A percentile compares a stretch with the other conserved stretches of the same genome.
Evolutionary conservation across 2,329 filamentous ascomycete genomes (phyloP).

Genomic region (Cytospora piceicola): DNA sequence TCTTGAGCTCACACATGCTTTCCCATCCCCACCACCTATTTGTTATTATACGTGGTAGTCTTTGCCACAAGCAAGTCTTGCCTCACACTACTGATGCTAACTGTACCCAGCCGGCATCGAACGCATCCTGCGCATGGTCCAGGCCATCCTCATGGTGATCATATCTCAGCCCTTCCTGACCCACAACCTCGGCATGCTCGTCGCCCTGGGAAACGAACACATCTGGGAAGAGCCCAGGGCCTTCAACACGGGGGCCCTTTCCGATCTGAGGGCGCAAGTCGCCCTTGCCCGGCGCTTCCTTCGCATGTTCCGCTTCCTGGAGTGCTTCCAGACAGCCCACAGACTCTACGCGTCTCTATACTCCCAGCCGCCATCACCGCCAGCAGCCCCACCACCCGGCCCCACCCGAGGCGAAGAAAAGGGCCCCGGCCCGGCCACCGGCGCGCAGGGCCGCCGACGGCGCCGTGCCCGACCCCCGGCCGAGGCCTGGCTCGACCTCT

Average conservation of each 20-base stretch:
- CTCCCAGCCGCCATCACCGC: constrained; percentile 21
- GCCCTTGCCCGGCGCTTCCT: constrained; percentile 60
- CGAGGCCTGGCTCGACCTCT: constrained; percentile 56
- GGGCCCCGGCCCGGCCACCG: too few species aligned
- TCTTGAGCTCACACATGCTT: too few species aligned
- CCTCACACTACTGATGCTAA: not conserved
- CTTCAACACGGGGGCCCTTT: constrained; percentile 5
- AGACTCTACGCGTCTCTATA: constrained; percentile 41
- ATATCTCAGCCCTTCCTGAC: constrained; percentile 22
- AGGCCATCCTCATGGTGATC: constrained; percentile 26
- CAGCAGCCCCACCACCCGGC: not conserved
- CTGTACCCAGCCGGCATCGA: constrained; percentile 26
- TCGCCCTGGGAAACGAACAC: constrained; percentile 20
- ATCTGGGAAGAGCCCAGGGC: constrained; percentile 21
- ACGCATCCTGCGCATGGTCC: constrained; percentile 26
- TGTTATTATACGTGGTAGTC: not conserved
- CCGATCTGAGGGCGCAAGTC: constrained; percentile 15
- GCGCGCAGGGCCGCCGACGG: not conserved
- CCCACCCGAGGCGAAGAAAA: not conserved
- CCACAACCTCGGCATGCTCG: constrained; percentile 12
- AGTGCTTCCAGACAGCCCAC: constrained; percentile 59
- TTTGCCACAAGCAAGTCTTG: not conserved
- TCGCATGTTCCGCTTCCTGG: constrained; percentile 70
- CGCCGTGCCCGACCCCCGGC: constrained; percentile 31
- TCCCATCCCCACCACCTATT: too few species aligned